phyloP scores from a whole-genome alignment of 2,329 filamentous ascomycete genomes.

The Pyricularia grisea region DNA sequence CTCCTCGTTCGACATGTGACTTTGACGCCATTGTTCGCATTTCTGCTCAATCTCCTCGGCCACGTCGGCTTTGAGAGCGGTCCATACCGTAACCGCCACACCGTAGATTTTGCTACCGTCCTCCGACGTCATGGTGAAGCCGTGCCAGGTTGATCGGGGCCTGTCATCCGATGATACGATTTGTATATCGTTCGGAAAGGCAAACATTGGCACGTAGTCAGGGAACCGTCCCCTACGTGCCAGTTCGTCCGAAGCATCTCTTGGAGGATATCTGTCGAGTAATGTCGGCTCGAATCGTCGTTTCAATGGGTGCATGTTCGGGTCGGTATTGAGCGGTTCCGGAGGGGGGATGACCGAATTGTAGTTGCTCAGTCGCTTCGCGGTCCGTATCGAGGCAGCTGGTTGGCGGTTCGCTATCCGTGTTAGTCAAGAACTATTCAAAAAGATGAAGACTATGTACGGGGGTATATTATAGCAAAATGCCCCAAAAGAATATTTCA shows the following conservation, averaged over 20 bases:
- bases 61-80: slow-evolving; percentile 69
- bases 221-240: slow-evolving; percentile 79
- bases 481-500: not conserved
- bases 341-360: slow-evolving; percentile 95
- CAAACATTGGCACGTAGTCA: slow-evolving; percentile 98
- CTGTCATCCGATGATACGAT: slow-evolving; percentile 93
- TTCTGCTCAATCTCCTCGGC: slow-evolving; percentile 76
- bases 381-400: slow-evolving; percentile 59
- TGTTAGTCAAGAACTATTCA: slow-evolving; percentile 11
- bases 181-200: slow-evolving; percentile 95
- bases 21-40: slow-evolving; percentile 77
- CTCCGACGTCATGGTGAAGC: slow-evolving; percentile 93
- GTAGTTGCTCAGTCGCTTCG: slow-evolving; percentile 88
- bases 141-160: slow-evolving; percentile 95
- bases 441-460: not conserved
- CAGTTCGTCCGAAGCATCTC: slow-evolving; percentile 69
- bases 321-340: slow-evolving; percentile 79
- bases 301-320: slow-evolving; percentile 92
- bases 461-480: slow-evolving; percentile 1
- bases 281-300: slow-evolving; percentile 93
- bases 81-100: slow-evolving; percentile 87
- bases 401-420: slow-evolving; percentile 9
- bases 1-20: slow-evolving; percentile 84
- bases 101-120: slow-evolving; percentile 90
- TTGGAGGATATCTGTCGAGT: slow-evolving; percentile 85